Percentiles rank a stretch among this genome's conserved stretches.
Conservation (phyloP, 148 eudicot genomes). For the Rhododendron mucronatum region DNA sequence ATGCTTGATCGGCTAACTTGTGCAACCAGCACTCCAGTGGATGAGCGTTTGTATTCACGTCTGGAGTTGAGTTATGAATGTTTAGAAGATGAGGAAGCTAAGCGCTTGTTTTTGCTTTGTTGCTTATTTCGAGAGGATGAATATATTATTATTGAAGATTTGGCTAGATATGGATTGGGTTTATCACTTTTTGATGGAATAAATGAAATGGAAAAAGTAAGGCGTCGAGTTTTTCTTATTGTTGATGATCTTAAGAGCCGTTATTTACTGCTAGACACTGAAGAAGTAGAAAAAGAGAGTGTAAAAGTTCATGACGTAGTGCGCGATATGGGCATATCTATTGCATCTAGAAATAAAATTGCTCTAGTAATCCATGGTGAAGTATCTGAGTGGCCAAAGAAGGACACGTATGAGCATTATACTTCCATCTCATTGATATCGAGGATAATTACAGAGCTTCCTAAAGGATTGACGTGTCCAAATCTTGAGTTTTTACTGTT, state of each 20-base stretch:
- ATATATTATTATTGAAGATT: conserved; percentile 29
- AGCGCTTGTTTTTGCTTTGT: conserved; percentile 25
- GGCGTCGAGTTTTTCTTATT: conserved; percentile 24
- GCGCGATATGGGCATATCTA: too few species aligned
- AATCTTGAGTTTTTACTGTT: too few species aligned
- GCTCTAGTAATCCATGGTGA: conserved; percentile 11
- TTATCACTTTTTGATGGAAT: conserved; percentile 25
- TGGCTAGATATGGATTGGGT: conserved; percentile 34
- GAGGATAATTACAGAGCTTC: too few species aligned
- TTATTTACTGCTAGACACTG: conserved; percentile 14
- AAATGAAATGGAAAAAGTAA: conserved; percentile 24
- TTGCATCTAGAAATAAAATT: too few species aligned
- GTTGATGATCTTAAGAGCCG: conserved; percentile 30
- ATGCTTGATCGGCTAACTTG: conserved; percentile 28
- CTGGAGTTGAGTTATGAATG: conserved; percentile 36
- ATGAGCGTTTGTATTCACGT: background rate
- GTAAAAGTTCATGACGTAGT: background rate
- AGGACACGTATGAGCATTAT: conserved; percentile 6
- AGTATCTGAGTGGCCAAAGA: conserved; percentile 28
- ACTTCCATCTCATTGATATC: conserved; percentile 26
- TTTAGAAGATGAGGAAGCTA: conserved; percentile 21
- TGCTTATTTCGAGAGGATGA: conserved; percentile 39
- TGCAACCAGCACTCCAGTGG: background rate
- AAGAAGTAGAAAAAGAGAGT: background rate
- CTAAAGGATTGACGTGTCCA: too few species aligned